Conservation (phyloP, 2,329 filamentous ascomycete genomes). For the Aspergillus candidus region DNA sequence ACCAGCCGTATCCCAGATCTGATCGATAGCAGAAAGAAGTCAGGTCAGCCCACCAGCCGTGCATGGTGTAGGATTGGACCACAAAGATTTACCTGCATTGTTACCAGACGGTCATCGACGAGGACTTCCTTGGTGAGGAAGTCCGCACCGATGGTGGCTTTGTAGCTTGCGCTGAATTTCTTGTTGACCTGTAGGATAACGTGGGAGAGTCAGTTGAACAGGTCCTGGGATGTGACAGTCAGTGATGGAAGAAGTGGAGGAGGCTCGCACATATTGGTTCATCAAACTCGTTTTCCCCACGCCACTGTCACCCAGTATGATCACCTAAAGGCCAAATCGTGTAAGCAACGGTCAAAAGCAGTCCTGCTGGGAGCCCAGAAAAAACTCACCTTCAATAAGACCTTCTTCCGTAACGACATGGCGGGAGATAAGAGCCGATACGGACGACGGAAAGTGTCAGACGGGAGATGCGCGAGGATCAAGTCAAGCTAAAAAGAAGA, state of each 20-base stretch:
- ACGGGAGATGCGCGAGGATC: background rate
- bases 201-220: conserved; percentile 11
- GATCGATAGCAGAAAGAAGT: conserved; percentile 8
- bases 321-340: conserved; percentile 60
- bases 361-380: background rate
- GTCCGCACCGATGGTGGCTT: conserved; percentile 97
- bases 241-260: conserved; percentile 1
- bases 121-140: conserved; percentile 97
- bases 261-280: conserved; percentile 94
- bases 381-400: conserved; percentile 69
- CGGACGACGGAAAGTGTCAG: background rate
- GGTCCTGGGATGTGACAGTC: background rate
- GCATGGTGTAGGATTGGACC: conserved; percentile 10
- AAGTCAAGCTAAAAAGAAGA: conserved; percentile 5
- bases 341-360: conserved; percentile 1
- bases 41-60: background rate
- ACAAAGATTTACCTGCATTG: conserved; percentile 75
- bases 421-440: conserved; percentile 9
- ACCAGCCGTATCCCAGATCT: conserved; percentile 97
- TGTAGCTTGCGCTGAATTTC: conserved; percentile 99
- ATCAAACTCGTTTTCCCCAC: conserved; percentile 99
- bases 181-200: conserved; percentile 77
- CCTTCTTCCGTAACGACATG: conserved; percentile 84
- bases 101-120: conserved; percentile 93
- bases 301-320: conserved; percentile 97